Base-by-base conservation (phyloP, 768 basidiomycete genomes). In the Multifurca ochricompacta region DNA sequence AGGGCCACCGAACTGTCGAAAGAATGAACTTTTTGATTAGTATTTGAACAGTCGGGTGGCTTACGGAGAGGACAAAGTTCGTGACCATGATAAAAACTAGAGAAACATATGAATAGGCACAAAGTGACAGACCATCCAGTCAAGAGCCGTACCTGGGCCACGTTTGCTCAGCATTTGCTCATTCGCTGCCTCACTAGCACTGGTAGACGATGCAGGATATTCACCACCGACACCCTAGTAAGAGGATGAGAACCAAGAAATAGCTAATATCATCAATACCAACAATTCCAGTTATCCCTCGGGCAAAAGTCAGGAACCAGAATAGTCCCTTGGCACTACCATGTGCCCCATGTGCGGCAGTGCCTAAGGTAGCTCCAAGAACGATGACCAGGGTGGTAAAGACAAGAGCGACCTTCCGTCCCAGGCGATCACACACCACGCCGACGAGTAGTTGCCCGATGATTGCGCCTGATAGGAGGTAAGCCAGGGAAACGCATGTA, bases 381-480 rank as follows among this genome's bases (percentile, higher is more conserved):
- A 87, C 81, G 55, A 89, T 89, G 34, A 83, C 67, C 31, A 79
- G 62, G 0, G 86, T 89, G 1, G 86, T 87, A 34, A 73, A 65
- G 18, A 87, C 78, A 48, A 89, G 76, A 16, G 84, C 86, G n/a
- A 78, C 77, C 65, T 88, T 88, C 47, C 87, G 73, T n/a, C 87
- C 87, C 25, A 83, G 64, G 46, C 81, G 73, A 65, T 89, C 87
- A 60, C 84, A 87, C n/a, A 85, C 65, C 21, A 86, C 62, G 11
- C 87, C 87, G 34, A 87, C 81, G 36, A 74, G 51, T 23, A 85
- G 44, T 60, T 84, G 82, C 18, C 82, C 81, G 34, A 82, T 66
- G 56, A 83, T 74, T 40, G 80, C 82, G 34, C 83, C 83, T 80
- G 8, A 50, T 36, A 39, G 16, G 28, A 48, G 46, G 50, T 62